phyloP scores from a whole-genome alignment of 2,329 filamentous ascomycete genomes.

The Gaeumannomyces sp. region DNA sequence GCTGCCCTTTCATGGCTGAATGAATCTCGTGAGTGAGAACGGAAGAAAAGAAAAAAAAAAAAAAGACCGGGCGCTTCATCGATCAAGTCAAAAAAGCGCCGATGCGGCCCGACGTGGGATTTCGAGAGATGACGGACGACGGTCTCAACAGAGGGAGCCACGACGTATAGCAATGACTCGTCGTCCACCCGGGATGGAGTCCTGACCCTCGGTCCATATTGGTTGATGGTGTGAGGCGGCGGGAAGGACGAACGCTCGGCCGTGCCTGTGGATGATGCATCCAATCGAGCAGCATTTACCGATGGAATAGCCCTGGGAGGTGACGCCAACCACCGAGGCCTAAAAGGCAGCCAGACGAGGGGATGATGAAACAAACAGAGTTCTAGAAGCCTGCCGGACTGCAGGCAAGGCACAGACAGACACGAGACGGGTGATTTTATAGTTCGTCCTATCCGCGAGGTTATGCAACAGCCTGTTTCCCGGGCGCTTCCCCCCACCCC shows the following conservation, averaged over 20 bases:
- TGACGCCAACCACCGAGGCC: not conserved
- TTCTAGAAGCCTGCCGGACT: not conserved
- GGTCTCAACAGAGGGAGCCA: not conserved
- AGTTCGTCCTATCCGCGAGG: not conserved
- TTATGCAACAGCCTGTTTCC: not conserved
- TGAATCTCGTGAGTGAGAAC: not conserved
- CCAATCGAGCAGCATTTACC: not conserved
- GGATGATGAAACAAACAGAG: not conserved
- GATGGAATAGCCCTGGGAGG: not conserved
- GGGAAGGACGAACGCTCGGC: not conserved
- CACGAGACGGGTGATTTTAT: not conserved
- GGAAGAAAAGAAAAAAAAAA: slow-evolving; percentile 8
- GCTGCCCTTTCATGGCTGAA: not conserved
- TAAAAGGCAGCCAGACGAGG: not conserved
- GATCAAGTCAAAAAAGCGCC: not conserved
- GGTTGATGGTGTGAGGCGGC: not conserved
- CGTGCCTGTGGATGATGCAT: not conserved
- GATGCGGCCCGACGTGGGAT: not conserved
- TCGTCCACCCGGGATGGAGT: not conserved
- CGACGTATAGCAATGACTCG: not conserved
- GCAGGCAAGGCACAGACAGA: not conserved
- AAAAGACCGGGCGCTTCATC: not conserved
- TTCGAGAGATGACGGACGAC: not conserved
- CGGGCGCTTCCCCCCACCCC: too few species aligned
- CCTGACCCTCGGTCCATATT: not conserved